Base-by-base conservation (phyloP, 164 flowering plant genomes). In the Akebia trifoliata region DNA sequence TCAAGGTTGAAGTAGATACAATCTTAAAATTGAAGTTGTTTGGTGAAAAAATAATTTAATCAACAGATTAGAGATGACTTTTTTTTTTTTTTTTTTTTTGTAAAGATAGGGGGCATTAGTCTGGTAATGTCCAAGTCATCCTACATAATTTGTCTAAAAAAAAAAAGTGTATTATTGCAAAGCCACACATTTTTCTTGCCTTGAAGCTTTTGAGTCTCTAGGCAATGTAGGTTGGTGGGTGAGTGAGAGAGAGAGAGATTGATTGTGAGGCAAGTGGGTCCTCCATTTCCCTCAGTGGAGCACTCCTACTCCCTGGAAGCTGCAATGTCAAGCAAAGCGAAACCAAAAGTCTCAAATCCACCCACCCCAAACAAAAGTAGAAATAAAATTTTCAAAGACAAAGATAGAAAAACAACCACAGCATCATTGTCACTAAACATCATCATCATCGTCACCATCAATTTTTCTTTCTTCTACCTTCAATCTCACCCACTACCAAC, bases 281-380 rank as follows among this genome's bases (percentile, higher is more conserved):
- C 80, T 66, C 64, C 64, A 62, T 52, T 65, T 45, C 25, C 55
- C 29, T 71, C 38, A 77, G 81, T 74, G 79, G 81, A 83, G 76
- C 25, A 55, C 22, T 57, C 43, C 63, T 56, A 57, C 21, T 49
- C 43, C 36, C 29, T 68, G 79, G 77, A 84, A 71, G 73, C 79
- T 80, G 85, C 77, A 75, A 54, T 73, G 72, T 58, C 68, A 84
- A 84, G 91, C 91, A 82, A 81, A 80, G 76, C 69, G n/a, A 55
- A 78, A 39, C 50, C 35, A 32, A 68, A 48, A 69, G 39, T 62
- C 67, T 40, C 65, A n/a, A 36, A 24, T 62, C 54, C 74, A 72
- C 73, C 77, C 72, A 73, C 67, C 72, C 46, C 12, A 43, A 54
- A 59, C 31, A 17, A 35, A 45, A 43, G 37, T 24, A 46, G 17